A percentile compares a stretch with the other conserved stretches of the same genome.
These are phyloP conservation scores for Dacryopinax spathularia DNA, from an alignment of 768 basidiomycete species.

Conservation along the genomic window DNA sequence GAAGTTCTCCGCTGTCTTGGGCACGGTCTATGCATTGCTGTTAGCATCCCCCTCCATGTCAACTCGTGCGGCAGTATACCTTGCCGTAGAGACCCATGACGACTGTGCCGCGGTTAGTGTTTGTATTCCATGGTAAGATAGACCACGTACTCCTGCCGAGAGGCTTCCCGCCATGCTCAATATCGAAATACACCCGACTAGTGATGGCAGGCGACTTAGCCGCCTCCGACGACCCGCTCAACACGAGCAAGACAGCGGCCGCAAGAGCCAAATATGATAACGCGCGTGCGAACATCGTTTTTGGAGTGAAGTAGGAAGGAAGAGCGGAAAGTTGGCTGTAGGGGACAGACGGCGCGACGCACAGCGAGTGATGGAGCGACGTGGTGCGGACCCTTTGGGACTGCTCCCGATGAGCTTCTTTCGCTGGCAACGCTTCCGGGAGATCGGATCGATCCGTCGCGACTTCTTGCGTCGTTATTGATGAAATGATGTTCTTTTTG, in stretches of 20 bases:
- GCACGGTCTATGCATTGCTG: conserved; percentile 53
- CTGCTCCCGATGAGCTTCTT: not conserved
- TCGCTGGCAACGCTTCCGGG: too few species aligned
- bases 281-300: not conserved
- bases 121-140: not conserved
- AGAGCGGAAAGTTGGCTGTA: not conserved
- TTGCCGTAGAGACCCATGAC: conserved; percentile 83
- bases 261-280: conserved; percentile 7
- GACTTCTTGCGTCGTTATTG: too few species aligned
- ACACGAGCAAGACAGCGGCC: conserved; percentile 14
- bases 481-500: too few species aligned
- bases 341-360: not conserved
- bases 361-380: not conserved
- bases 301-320: not conserved
- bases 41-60: conserved; percentile 6
- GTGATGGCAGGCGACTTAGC: conserved; percentile 82
- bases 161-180: conserved; percentile 78
- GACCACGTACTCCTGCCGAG: conserved; percentile 57
- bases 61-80: conserved; percentile 30
- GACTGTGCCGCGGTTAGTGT: conserved; percentile 32
- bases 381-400: not conserved
- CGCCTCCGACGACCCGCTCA: conserved; percentile 45
- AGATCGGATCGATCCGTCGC: too few species aligned
- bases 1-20: conserved; percentile 97
- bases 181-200: conserved; percentile 86